Evolutionary conservation across 352 stramenopile species (phyloP), one percentile per base, ranked within the genome.

Genomic region (Pseudoperonospora humuli): DNA sequence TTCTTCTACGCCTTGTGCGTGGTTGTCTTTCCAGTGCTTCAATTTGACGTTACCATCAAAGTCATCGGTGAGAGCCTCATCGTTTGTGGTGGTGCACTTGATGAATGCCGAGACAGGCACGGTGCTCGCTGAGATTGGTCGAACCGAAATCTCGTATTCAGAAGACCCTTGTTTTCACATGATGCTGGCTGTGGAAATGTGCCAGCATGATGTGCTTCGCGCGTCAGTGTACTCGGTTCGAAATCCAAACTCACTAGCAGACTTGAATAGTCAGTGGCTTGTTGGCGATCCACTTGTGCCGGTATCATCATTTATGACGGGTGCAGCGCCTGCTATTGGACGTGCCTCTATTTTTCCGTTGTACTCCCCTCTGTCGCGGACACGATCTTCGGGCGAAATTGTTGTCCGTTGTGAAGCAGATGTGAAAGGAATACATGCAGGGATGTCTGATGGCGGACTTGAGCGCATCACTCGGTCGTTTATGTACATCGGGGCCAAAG

Each of bases 1-100:
- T 31, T 48, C 44, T 1, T 15, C 45, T 1, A 39, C 50, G 6
- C 32, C 47, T 10, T 70, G 59, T 38, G 72, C 74, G 26, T 93
- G 80, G 80, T 50, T 93, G 28, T 93, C 80, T 5, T 93, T 90
- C 41, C 76, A 89, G 54, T 89, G 76, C 32, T 88, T 89, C 34
- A 79, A 80, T 33, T 63, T 92, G 40, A 84, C 70, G 11, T 53
- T 89, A 5, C 76, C 76, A n/a, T 77, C 73, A 3, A 70, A 59
- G 35, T 72, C 60, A 9, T 70, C 63, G 0, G 34, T 56, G 13
- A 56, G 45, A 3, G 64, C 70, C 20, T 64, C 66, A 9, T 82
- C 75, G 1, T 83, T 92, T 38, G 61, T 92, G 17, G 75, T 89
- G 20, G 46, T 92, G 13, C 66, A 92, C 34, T 29, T 74, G 15